These are phyloP conservation scores for Saccharomycopsis fodiens DNA, from an alignment of 805 yeast genomes.

Conservation along the genomic window DNA sequence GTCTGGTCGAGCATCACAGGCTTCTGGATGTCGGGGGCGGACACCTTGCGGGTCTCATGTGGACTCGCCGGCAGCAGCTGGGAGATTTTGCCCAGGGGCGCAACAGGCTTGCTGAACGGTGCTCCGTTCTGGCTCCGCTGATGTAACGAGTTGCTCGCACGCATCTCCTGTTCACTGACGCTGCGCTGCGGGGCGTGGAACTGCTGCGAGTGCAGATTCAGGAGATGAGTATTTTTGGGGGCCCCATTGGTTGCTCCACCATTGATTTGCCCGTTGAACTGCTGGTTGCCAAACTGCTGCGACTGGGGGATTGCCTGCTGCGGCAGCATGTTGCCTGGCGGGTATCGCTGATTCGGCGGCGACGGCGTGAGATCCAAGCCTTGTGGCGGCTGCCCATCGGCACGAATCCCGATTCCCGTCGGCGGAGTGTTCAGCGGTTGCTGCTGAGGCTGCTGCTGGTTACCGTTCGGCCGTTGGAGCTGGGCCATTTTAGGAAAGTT, in stretches of 20 bases:
- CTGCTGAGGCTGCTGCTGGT: background rate
- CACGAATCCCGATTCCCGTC: no score
- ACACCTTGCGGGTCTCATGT: background rate
- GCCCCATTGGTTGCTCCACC: no score
- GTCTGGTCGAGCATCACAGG: slow-evolving; percentile 9
- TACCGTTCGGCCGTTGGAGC: background rate
- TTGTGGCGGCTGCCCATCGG: no score
- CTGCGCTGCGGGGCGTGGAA: background rate
- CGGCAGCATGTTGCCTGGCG: slow-evolving; percentile 1
- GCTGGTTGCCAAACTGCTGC: slow-evolving; percentile 7
- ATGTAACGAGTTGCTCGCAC: background rate
- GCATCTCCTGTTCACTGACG: background rate
- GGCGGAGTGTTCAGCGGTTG: background rate
- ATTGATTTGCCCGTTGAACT: slow-evolving; percentile 1
- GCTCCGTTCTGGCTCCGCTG: background rate
- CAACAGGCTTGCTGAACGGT: background rate
- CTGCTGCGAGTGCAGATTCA: background rate
- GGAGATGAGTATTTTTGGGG: no score
- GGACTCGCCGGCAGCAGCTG: slow-evolving; percentile 6
- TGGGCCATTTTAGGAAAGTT: slow-evolving; percentile 9
- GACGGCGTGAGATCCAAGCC: no score
- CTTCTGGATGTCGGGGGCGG: slow-evolving; percentile 4
- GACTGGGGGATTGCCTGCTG: background rate
- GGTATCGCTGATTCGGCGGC: background rate
- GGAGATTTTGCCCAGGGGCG: background rate